Evolutionary conservation across 768 basidiomycete genomes (phyloP).

Genomic region (Phanerodontia chrysosporium): DNA sequence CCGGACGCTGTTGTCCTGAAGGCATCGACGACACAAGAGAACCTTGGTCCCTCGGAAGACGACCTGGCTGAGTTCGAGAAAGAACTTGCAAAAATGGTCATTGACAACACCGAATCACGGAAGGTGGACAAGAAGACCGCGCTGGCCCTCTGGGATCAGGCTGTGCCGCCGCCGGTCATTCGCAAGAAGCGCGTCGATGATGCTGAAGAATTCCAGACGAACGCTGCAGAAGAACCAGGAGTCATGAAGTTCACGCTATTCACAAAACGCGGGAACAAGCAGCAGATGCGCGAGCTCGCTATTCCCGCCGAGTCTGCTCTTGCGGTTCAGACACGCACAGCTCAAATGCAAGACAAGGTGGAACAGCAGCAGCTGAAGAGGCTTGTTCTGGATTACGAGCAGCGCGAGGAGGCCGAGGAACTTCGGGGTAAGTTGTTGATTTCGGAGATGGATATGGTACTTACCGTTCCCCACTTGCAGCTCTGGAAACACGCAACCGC

Average conservation of each 20-base stretch:
- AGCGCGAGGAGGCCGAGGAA: conserved; percentile 83
- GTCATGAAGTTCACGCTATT: conserved; percentile 92
- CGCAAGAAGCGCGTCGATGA: conserved; percentile 68
- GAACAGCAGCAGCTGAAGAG: conserved; percentile 97
- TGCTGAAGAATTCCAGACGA: conserved; percentile 42
- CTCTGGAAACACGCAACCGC: conserved; percentile 66
- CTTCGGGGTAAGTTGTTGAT: conserved; percentile 51
- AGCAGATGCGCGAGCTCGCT: conserved; percentile 87
- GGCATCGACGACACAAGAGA: conserved; percentile 54
- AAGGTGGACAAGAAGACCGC: conserved; percentile 89
- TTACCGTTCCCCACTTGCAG: conserved; percentile 29
- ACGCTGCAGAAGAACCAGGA: conserved; percentile 25
- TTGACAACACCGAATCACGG: conserved; percentile 81
- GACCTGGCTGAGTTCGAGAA: conserved; percentile 92
- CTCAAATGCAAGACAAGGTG: conserved; percentile 90
- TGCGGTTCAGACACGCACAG: conserved; percentile 85
- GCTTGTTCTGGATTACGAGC: conserved; percentile 89
- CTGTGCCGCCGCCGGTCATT: conserved; percentile 62
- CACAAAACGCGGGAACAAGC: conserved; percentile 90
- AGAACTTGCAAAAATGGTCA: conserved; percentile 93
- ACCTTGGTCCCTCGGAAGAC: conserved; percentile 80
- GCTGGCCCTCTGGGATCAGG: conserved; percentile 83
- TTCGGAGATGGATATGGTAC: conserved; percentile 2
- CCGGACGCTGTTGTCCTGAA: conserved; percentile 79
- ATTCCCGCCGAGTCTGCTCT: conserved; percentile 85